Evolutionary conservation across 2,329 filamentous ascomycete genomes (phyloP), one percentile per base, ranked within the genome.

Genomic region (Epichloe baconii): DNA sequence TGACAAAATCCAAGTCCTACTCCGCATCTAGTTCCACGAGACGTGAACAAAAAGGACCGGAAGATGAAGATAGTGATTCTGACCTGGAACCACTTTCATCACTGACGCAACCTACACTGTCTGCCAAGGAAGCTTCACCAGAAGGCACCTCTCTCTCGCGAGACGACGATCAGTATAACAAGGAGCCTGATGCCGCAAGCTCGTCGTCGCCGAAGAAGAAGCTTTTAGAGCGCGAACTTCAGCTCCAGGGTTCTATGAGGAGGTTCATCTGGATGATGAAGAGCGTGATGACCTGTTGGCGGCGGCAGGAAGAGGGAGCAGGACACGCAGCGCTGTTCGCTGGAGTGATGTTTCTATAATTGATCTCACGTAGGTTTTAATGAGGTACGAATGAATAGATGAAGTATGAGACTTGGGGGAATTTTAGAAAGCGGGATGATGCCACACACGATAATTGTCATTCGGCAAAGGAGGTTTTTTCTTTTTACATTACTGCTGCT

Each of bases 191-290:
- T 11, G 19, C 46, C 46, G 34, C 46, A 40, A 10, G 50, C 3
- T 55, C 57, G 7, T 56, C 57, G 5, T 35, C 43, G n/a, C 12
- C 52, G 52, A 64, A 59, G 57, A 73, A 70, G 54, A 72, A 67
- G 53, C 53, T 71, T 12, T 63, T 69, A 56, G 69, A 37, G 68
- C 70, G 12, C 64, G 64, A 42, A 59, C 59, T 26, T 68, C 67
- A 44, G 59, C 59, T 14, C 58, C 59, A 5, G 71, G 71, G 3
- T 74, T 71, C 58, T 68, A 70, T 54, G 58, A 62, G 26, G 69
- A 66, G 35, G 49, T 64, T 2, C 55, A 62, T 15, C 56, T 62
- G 7, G 56, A 59, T 1, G 55, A 53, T 1, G 56, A 61, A 12
- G 56, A 68, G 51, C 56, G 58, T 1, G 61, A 63, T 14, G 58